Evolutionary conservation across 345 rosid species (phyloP).

Genomic region (Sonneratia alba): DNA sequence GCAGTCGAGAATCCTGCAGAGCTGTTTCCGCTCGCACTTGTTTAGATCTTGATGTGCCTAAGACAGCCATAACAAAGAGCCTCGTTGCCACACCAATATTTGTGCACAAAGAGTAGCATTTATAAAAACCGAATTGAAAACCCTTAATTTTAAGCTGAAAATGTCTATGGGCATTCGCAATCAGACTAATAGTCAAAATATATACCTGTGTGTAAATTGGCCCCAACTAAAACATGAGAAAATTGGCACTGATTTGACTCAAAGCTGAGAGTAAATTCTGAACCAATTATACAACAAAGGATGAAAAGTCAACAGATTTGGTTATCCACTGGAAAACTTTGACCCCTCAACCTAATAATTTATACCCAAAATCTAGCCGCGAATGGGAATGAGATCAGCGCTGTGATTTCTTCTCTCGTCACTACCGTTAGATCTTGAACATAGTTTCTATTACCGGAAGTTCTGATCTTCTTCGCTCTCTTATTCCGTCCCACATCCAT

Average conservation of each 20-base stretch:
- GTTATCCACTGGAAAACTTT: neutral
- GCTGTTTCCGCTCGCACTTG: slow-evolving; percentile 76
- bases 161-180: too few relatives aligned
- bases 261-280: neutral
- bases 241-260: neutral
- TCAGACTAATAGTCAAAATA: neutral
- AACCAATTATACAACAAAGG: too few relatives aligned
- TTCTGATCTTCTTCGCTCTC: too few relatives aligned
- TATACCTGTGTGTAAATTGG: too few relatives aligned
- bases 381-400: too few relatives aligned
- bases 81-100: too few relatives aligned
- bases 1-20: slow-evolving; percentile 82
- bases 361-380: neutral
- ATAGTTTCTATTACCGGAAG: too few relatives aligned
- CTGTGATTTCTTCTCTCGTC: too few relatives aligned
- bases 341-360: neutral
- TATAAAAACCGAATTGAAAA: too few relatives aligned
- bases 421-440: too few relatives aligned
- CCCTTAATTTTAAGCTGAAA: neutral
- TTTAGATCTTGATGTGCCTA: slow-evolving; percentile 74
- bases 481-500: too few relatives aligned
- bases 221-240: neutral
- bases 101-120: too few relatives aligned
- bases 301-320: neutral
- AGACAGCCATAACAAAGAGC: neutral